Evolutionary conservation across 2,329 filamentous ascomycete genomes (phyloP).

Genomic region (Sarocladiaceae sp.): DNA sequence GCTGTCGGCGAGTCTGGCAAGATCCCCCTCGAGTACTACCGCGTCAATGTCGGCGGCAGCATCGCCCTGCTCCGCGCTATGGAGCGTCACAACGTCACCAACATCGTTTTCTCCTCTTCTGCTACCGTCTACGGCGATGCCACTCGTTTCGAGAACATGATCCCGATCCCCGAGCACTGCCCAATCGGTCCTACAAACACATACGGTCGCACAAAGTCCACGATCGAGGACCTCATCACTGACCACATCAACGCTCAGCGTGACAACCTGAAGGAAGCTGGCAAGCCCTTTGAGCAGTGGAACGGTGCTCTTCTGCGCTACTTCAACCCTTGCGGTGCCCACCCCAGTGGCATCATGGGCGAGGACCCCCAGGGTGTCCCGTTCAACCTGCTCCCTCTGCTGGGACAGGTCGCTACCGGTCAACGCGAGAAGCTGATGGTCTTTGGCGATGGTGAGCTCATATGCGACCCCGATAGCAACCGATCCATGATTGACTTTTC

Average conservation of each 20-base stretch:
- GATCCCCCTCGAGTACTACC: slow-evolving; percentile 95
- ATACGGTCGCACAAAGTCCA: slow-evolving; percentile 93
- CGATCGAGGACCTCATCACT: slow-evolving; percentile 85
- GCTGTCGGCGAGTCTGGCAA: slow-evolving; percentile 93
- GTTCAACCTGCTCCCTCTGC: slow-evolving; percentile 88
- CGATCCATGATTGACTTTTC: slow-evolving; percentile 14
- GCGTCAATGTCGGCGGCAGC: slow-evolving; percentile 91
- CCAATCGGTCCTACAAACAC: slow-evolving; percentile 95
- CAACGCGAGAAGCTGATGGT: slow-evolving; percentile 91
- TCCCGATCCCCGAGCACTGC: slow-evolving; percentile 95
- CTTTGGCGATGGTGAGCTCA: slow-evolving; percentile 77
- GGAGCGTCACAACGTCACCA: slow-evolving; percentile 83
- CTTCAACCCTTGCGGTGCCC: slow-evolving; percentile 94
- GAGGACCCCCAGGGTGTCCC: slow-evolving; percentile 95
- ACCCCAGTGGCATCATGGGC: slow-evolving; percentile 94
- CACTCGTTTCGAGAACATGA: slow-evolving; percentile 94
- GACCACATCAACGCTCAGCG: slow-evolving; percentile 86
- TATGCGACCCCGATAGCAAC: neutral
- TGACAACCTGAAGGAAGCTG: slow-evolving; percentile 72
- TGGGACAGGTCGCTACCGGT: slow-evolving; percentile 93
- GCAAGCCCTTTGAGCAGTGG: slow-evolving; percentile 73
- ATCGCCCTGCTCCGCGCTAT: slow-evolving; percentile 82
- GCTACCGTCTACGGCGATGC: slow-evolving; percentile 98
- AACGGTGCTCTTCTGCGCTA: slow-evolving; percentile 91
- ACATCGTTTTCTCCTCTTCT: slow-evolving; percentile 97